Evolutionary conservation across 208 protist genomes (phyloP), one percentile per base, ranked within the genome.

Genomic region (Novymonas esmeraldas): DNA sequence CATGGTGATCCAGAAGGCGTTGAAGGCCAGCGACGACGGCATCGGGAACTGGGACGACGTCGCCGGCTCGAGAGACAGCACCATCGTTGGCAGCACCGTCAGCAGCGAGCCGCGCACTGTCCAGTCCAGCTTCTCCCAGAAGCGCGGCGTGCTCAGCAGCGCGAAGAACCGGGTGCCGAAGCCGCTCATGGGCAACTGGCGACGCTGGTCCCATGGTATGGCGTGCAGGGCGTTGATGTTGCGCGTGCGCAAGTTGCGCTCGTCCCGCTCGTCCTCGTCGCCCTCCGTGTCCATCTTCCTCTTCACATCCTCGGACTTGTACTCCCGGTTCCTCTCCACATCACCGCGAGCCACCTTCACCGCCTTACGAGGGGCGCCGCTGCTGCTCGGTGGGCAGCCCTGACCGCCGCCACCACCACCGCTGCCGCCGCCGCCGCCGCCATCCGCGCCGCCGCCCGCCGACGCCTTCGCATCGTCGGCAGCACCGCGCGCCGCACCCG

Each of bases 91-190:
- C 6, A 96, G 58, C 38, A 96, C 85, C 31, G 91, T 94, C 50
- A 96, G 77, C n/a, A 94, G 50, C 20, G 91, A 82, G 3, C 78
- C 88, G 24, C 91, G 88, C 29, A 96, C 69, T 10, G 88, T 82
- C 89, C 91, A 96, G 64, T 96, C 91, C 51, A 94, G 59, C 76
- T 94, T 94, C 71, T 94, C 91, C 89, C 91, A 96, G 51, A 96
- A 93, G 52, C 89, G 84, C 18, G 91, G 91, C 16, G 88, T 86
- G 44, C 83, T 82, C 58, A 94, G 78, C 29, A 94, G 39, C 36
- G 87, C 78, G 57, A 93, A 96, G 60, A 87, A 87, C 46, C 79
- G 81, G 2, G 82, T 94, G 41, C 91, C 91, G 58, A 96, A 96
- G 31, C 88, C 87, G 14, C 57, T 87, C 60, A 93, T 75, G 39